These are phyloP conservation scores for Gracilaria domingensis DNA, from an alignment of 23 red algal species.

Conservation along the genomic window DNA sequence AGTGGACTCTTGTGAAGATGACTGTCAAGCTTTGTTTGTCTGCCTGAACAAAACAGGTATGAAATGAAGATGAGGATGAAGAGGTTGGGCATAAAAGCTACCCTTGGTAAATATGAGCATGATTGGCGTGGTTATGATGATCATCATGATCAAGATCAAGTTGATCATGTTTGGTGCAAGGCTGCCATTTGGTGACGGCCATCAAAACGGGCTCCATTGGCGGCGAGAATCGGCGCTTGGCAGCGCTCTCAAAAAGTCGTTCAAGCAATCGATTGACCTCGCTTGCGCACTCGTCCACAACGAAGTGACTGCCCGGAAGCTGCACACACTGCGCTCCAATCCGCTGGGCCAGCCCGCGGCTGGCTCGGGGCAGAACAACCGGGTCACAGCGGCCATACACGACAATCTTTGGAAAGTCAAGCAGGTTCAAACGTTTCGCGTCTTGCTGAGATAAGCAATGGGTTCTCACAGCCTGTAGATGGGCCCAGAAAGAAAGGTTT, in stretches of 20 bases:
- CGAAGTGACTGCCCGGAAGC: conserved; percentile 35
- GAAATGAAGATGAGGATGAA: not conserved
- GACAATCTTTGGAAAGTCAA: conserved; percentile 23
- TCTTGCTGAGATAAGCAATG: conserved; percentile 38
- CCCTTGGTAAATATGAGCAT: not conserved
- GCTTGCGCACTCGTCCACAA: conserved; percentile 28
- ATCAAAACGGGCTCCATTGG: not conserved
- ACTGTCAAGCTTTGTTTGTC: no score
- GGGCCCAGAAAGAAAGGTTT: conserved; percentile 36
- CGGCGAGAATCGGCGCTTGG: not conserved
- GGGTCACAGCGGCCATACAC: conserved; percentile 39
- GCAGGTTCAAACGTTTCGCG: not conserved
- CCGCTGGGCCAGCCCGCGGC: conserved; percentile 25
- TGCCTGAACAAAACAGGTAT: no score
- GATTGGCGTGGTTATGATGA: not conserved
- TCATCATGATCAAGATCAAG: no score
- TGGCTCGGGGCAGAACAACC: conserved; percentile 51
- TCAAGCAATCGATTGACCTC: conserved; percentile 39
- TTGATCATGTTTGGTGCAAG: not conserved
- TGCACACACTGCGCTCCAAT: conserved; percentile 36
- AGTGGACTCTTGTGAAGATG: no score
- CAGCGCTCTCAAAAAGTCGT: not conserved
- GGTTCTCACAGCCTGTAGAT: conserved; percentile 34
- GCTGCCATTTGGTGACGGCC: not conserved
- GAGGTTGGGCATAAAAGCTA: not conserved